Evolutionary conservation across 2,329 filamentous ascomycete species (phyloP).

Genomic region (Fusarium succisae): DNA sequence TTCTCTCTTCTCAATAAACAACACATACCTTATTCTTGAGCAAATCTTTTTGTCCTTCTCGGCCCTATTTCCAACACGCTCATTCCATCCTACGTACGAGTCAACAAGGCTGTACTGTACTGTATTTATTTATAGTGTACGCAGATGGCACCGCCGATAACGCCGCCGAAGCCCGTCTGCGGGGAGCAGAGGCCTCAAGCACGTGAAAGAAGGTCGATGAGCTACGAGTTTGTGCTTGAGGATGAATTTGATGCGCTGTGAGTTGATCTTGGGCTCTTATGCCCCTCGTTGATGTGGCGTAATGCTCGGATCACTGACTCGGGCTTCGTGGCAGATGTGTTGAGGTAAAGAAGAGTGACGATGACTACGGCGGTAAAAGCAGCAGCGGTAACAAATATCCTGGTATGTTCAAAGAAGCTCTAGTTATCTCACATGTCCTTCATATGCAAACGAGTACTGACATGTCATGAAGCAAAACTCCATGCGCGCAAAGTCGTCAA

Average conservation of each 20-base stretch:
- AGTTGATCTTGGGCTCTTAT: conserved; percentile 34
- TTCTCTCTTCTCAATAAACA: conserved; percentile 5
- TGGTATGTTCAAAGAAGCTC: conserved; percentile 40
- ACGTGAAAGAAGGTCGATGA: conserved; percentile 32
- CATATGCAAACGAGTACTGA: not conserved
- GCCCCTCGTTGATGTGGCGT: too few relatives aligned
- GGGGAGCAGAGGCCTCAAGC: conserved; percentile 30
- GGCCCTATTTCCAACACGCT: not conserved
- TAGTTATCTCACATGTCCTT: not conserved
- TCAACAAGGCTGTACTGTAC: not conserved
- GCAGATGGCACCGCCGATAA: conserved; percentile 31
- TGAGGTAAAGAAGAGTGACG: conserved; percentile 48
- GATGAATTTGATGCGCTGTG: conserved; percentile 67
- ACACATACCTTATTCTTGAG: not conserved
- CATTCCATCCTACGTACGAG: not conserved
- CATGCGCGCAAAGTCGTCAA: conserved; percentile 66
- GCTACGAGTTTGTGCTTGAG: conserved; percentile 53
- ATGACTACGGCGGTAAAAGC: conserved; percentile 23
- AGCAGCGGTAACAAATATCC: conserved; percentile 48
- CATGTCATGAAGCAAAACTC: conserved; percentile 57
- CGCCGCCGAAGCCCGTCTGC: conserved; percentile 28
- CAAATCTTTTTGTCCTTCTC: not conserved
- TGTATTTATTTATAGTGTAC: not conserved
- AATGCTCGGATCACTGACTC: not conserved
- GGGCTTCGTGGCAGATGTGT: conserved; percentile 44